Evolutionary conservation across 1,284 basidiomycete species (phyloP).

Genomic region (Sanghuangporus sanghuang): DNA sequence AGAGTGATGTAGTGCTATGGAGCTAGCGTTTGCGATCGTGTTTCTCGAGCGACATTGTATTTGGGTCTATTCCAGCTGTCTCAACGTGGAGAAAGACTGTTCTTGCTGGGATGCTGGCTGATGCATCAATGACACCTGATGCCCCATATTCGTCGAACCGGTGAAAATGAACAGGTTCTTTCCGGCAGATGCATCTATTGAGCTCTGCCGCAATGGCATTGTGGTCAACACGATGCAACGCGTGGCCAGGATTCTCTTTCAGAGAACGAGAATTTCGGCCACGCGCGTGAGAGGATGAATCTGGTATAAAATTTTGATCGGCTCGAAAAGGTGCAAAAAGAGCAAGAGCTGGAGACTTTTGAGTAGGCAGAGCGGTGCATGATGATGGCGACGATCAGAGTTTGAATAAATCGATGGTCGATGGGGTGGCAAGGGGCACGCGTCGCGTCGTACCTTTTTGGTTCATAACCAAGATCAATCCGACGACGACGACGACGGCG

Average conservation of each 20-base stretch:
- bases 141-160: neutral
- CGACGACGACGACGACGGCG: neutral
- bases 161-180: neutral
- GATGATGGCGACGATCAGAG: slow-evolving; percentile 7
- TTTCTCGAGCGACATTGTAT: slow-evolving; percentile 1
- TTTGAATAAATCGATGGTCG: neutral
- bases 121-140: slow-evolving; percentile 1
- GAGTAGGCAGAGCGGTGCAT: slow-evolving; percentile 2
- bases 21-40: neutral
- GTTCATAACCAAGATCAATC: neutral
- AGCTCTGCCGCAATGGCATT: neutral
- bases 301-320: neutral
- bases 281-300: neutral
- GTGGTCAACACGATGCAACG: neutral
- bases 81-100: neutral
- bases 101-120: neutral
- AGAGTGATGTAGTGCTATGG: neutral
- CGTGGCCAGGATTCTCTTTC: neutral
- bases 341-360: neutral
- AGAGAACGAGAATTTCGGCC: neutral
- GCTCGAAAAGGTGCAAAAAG: neutral
- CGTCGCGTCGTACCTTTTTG: neutral
- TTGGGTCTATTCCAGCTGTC: slow-evolving; percentile 1
- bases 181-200: neutral
- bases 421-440: neutral